Conservation (phyloP, 192 early-diverging fungal genomes). For the Coemansia reversa region DNA sequence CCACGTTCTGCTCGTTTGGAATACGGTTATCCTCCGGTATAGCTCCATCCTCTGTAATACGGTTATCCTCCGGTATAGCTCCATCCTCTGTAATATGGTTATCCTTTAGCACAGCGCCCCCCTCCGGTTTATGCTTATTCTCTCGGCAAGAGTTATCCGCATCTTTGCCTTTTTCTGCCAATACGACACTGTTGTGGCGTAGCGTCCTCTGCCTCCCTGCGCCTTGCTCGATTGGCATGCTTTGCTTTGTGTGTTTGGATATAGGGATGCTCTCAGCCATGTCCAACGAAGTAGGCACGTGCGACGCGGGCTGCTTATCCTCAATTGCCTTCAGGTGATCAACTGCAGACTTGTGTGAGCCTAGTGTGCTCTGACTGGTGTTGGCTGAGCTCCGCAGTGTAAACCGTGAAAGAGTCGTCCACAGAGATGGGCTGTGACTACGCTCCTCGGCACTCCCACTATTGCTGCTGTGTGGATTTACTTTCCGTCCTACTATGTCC, state of each 20-base stretch:
- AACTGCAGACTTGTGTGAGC: slow-evolving; percentile 12
- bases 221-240: no score
- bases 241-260: no score
- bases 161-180: not conserved
- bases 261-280: no score
- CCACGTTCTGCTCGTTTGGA: not conserved
- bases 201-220: no score
- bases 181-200: not conserved
- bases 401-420: slow-evolving; percentile 21
- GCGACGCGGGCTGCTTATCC: slow-evolving; percentile 4
- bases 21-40: not conserved
- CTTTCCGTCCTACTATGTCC: no score
- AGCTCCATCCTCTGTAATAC: not conserved
- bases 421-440: slow-evolving; percentile 9
- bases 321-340: slow-evolving; percentile 23
- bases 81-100: no score
- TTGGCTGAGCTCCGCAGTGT: slow-evolving; percentile 8
- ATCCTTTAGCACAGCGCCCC: no score
- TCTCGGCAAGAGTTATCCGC: not conserved
- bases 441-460: not conserved
- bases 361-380: slow-evolving; percentile 8
- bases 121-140: no score
- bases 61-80: no score
- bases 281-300: slow-evolving; percentile 12
- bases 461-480: no score